Percentiles rank a stretch among this genome's conserved stretches.
Conservation (phyloP, 805 yeast genomes). For the Candida easanensis region DNA sequence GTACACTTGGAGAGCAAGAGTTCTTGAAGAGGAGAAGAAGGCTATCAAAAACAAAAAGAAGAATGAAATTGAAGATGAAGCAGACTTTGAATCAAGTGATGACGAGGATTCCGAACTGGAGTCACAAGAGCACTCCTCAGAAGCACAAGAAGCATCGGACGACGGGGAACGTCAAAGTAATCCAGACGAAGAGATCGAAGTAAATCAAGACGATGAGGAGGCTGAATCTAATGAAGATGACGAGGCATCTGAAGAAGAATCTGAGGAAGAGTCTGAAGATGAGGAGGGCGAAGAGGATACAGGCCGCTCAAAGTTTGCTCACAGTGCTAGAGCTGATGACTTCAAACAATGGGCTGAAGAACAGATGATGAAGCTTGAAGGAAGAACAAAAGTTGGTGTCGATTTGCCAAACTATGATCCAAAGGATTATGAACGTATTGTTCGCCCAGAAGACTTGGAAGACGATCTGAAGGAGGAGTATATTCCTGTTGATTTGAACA, state of each 20-base stretch:
- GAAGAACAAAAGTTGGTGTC: constrained; percentile 50
- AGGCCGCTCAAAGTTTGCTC: constrained; percentile 35
- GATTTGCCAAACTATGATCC: constrained; percentile 35
- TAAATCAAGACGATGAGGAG: constrained; percentile 29
- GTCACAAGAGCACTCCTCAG: not conserved
- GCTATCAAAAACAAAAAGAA: constrained; percentile 30
- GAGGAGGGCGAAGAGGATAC: constrained; percentile 28
- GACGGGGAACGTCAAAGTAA: constrained; percentile 26
- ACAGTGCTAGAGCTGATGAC: constrained; percentile 49
- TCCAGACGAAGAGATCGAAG: constrained; percentile 20
- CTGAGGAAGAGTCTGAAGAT: constrained; percentile 29
- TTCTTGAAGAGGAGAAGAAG: constrained; percentile 46
- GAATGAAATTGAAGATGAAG: constrained; percentile 49
- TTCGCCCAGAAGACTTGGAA: constrained; percentile 68
- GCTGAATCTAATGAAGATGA: not conserved
- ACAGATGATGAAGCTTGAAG: constrained; percentile 63
- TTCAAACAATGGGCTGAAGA: constrained; percentile 89
- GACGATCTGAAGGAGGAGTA: constrained; percentile 66
- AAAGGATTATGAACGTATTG: constrained; percentile 39
- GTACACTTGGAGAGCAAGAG: constrained; percentile 71
- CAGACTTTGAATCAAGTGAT: constrained; percentile 49
- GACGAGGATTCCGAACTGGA: constrained; percentile 8
- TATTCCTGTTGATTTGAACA: constrained; percentile 52
- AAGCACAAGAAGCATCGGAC: constrained; percentile 7
- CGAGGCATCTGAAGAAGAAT: constrained; percentile 29